A percentile compares a stretch with the other conserved stretches of the same genome.
Evolutionary conservation across 768 basidiomycete genomes (phyloP).

Genomic region (Pleurotus cornucopiae): DNA sequence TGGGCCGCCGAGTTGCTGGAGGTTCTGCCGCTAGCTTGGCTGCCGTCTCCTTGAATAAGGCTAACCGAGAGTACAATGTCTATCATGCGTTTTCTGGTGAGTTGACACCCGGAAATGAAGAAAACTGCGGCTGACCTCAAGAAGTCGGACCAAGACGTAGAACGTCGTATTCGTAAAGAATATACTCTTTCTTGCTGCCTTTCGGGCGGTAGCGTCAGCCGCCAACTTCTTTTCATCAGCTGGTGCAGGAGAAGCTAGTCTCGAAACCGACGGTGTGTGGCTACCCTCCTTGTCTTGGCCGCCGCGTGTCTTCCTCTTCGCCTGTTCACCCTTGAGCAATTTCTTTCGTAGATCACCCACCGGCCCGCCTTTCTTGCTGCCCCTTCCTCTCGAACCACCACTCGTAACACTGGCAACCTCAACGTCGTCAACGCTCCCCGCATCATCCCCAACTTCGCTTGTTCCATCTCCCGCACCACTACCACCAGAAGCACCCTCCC

Average conservation of each 20-base stretch:
- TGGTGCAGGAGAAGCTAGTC: conserved; percentile 58
- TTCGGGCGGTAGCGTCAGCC: neutral
- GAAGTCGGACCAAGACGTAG: conserved; percentile 78
- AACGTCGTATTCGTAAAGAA: conserved; percentile 91
- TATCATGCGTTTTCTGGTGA: conserved; percentile 23
- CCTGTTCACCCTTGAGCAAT: conserved; percentile 77
- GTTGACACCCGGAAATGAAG: conserved; percentile 1
- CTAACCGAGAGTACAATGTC: conserved; percentile 80
- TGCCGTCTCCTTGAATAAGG: conserved; percentile 73
- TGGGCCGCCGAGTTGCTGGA: conserved; percentile 14
- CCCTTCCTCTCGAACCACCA: conserved; percentile 20
- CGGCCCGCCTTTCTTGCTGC: conserved; percentile 17
- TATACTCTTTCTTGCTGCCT: conserved; percentile 39
- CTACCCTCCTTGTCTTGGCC: conserved; percentile 33
- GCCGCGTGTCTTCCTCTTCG: conserved; percentile 62
- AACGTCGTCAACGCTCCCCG: conserved; percentile 28
- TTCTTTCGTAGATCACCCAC: conserved; percentile 73
- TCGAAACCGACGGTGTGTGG: conserved; percentile 44
- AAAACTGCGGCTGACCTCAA: conserved; percentile 61
- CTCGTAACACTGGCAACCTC: conserved; percentile 37
- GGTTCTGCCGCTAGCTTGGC: conserved; percentile 35
- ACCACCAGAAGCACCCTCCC: conserved; percentile 30
- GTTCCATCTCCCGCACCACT: conserved; percentile 23
- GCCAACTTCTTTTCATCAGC: conserved; percentile 24
- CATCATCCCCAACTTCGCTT: conserved; percentile 56